Evolutionary conservation across 805 yeast species (phyloP).

Genomic region (Yarrowia hollandica): DNA sequence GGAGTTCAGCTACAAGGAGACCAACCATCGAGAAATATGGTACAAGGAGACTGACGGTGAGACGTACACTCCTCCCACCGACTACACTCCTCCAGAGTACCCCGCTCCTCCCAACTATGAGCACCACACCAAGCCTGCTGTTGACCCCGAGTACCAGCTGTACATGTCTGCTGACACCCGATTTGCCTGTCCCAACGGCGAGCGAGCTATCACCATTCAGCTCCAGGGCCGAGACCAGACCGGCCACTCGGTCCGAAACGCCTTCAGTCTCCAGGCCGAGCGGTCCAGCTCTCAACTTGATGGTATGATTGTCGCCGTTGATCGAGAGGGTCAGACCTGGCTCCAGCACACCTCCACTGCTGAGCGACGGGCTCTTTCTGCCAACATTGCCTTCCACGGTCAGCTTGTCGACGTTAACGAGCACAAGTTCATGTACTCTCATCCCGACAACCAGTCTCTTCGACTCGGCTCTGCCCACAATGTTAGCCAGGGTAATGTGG

Average conservation of each 20-base stretch:
- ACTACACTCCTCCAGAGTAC: slow-evolving; percentile 6
- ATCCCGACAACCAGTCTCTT: slow-evolving; percentile 5
- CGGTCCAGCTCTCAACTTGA: slow-evolving; percentile 11
- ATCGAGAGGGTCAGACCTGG: slow-evolving; percentile 8
- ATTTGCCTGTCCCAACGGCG: slow-evolving; percentile 19
- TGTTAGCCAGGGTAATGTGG: not conserved
- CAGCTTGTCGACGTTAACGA: slow-evolving; percentile 22
- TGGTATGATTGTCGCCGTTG: slow-evolving; percentile 3
- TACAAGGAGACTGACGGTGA: slow-evolving; percentile 10
- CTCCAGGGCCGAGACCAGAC: slow-evolving; percentile 23
- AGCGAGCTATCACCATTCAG: slow-evolving; percentile 13
- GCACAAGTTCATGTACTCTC: slow-evolving; percentile 8
- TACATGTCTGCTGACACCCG: slow-evolving; percentile 20
- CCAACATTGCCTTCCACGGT: slow-evolving; percentile 12
- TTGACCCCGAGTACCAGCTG: slow-evolving; percentile 26
- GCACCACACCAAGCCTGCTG: not conserved
- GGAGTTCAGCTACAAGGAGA: slow-evolving; percentile 7
- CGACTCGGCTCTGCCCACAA: not conserved
- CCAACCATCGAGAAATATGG: slow-evolving; percentile 9
- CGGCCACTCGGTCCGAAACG: slow-evolving; percentile 12
- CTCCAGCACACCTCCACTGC: slow-evolving; percentile 12
- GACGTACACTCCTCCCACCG: not conserved
- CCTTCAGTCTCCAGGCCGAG: not conserved
- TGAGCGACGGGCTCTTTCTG: slow-evolving; percentile 9
- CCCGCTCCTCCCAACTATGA: not conserved